Base-by-base conservation (phyloP, 805 yeast genomes). In the Candida endomychidarum region DNA sequence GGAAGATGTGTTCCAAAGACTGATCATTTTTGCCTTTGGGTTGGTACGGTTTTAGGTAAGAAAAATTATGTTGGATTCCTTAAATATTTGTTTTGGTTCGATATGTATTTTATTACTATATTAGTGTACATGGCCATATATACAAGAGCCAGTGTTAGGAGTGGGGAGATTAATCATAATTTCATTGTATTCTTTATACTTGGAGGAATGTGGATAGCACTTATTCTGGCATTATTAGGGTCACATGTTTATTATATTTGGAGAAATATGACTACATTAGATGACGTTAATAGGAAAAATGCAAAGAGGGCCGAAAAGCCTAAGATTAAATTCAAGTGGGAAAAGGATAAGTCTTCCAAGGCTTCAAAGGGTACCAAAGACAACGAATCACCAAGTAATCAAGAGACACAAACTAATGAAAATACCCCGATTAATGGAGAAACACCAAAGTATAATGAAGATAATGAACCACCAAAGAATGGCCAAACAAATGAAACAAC, bases 21-120 rank as follows among this genome's bases (percentile, higher is more conserved):
- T 69, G 98, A 90, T 60, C 98, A 90, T 57, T 83, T 72, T 52
- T 90, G 98, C 56, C 54, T 78, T 0, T 88, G 87, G 83, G 60
- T 91, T 0, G 95, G 95, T 1, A 57, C 72, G 0, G 76, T 79
- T 4, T 77, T 90, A 31, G 96, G 96, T 0, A 74, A 75, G 43
- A 57, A 64, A 26, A 90, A 91, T 59, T 78, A 79, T 55, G 55
- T 73, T 36, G 61, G 68, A 20, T 89, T 89, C 51, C 37, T 81
- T 3, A 79, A 76, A 45, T 81, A 74, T 50, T 52, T 74, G 22
- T 29, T 67, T 4, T 63, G 67, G 50, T 58, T 70, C 21, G 57
- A 61, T 19, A 16, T 57, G 2, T 55, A 64, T 31, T 67, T 78
- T 29, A 36, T 77, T 1, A 37, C 59, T 2, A 33, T 45, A 1